These are phyloP conservation scores for Naematelia aurantialba DNA, from an alignment of 768 basidiomycete genomes.

Conservation along the genomic window DNA sequence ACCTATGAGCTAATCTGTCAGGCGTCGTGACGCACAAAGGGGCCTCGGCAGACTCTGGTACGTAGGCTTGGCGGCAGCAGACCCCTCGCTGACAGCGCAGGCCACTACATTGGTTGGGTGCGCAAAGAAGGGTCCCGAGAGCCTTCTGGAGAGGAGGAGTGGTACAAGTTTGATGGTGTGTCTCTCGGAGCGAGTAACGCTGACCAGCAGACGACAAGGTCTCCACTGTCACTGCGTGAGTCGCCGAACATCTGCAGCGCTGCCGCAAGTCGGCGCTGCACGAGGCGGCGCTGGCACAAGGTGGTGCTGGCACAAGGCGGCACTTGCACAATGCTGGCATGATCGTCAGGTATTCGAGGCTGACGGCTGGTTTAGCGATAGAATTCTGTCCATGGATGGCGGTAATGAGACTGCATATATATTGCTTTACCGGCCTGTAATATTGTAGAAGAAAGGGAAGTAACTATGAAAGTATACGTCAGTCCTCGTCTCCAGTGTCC, in stretches of 20 bases:
- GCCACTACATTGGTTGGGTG: conserved; percentile 88
- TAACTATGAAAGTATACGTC: no score
- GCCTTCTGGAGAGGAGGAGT: conserved; percentile 60
- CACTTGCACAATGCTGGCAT: no score
- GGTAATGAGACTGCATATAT: no score
- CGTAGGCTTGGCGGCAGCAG: conserved; percentile 3
- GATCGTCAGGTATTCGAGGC: no score
- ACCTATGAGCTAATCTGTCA: conserved; percentile 13
- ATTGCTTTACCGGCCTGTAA: no score
- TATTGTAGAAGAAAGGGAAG: no score
- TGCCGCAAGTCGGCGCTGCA: no score
- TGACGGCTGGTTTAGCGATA: conserved; percentile 61
- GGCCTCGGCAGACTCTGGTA: conserved; percentile 82
- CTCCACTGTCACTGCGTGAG: conserved; percentile 60
- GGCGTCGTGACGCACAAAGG: conserved; percentile 93
- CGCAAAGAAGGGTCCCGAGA: conserved; percentile 64
- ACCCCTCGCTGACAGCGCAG: conserved; percentile 13
- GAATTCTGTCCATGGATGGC: conserved; percentile 66
- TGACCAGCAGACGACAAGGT: conserved; percentile 65
- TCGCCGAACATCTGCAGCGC: neutral
- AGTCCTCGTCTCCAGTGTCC: no score
- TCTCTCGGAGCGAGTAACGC: neutral
- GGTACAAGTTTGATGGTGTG: conserved; percentile 87
- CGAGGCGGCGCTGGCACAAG: no score
- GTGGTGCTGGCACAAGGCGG: no score